Evolutionary conservation across 345 rosid genomes (phyloP).

Genomic region (Populus tremula): DNA sequence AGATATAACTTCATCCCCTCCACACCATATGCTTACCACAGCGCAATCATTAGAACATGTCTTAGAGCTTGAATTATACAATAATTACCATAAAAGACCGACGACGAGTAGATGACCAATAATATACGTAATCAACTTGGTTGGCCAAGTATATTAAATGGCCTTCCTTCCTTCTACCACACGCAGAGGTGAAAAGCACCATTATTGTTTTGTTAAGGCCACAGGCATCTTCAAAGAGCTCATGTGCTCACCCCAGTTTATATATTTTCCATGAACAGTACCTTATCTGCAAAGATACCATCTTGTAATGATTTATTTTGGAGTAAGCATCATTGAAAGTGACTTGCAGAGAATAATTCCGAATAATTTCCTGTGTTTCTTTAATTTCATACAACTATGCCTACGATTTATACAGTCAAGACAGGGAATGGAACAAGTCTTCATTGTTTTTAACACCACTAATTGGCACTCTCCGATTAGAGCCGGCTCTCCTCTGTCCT

Average conservation of each 20-base stretch:
- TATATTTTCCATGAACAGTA: not conserved
- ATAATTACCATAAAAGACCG: too few relatives aligned
- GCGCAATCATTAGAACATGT: not conserved
- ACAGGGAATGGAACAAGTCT: constrained; percentile 48
- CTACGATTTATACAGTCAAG: constrained; percentile 5
- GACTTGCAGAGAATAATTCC: constrained; percentile 9
- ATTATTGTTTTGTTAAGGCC: not conserved
- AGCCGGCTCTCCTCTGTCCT: constrained; percentile 39
- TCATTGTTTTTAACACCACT: constrained; percentile 45
- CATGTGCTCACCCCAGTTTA: too few relatives aligned
- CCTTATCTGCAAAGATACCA: not conserved
- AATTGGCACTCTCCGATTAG: constrained; percentile 33
- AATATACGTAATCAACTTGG: too few relatives aligned
- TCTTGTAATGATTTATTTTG: not conserved
- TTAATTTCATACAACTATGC: not conserved
- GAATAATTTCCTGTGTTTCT: not conserved
- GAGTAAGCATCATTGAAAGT: constrained; percentile 13
- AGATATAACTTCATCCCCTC: not conserved
- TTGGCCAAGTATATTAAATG: not conserved
- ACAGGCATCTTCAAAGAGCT: not conserved
- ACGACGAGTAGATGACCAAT: too few relatives aligned
- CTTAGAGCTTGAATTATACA: not conserved
- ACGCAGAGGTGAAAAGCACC: not conserved
- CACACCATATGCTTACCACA: not conserved
- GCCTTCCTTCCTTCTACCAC: not conserved